Evolutionary conservation across 106 monocot species (phyloP), one percentile per base, ranked within the genome.

Genomic region (Dactylorhiza incarnata): DNA sequence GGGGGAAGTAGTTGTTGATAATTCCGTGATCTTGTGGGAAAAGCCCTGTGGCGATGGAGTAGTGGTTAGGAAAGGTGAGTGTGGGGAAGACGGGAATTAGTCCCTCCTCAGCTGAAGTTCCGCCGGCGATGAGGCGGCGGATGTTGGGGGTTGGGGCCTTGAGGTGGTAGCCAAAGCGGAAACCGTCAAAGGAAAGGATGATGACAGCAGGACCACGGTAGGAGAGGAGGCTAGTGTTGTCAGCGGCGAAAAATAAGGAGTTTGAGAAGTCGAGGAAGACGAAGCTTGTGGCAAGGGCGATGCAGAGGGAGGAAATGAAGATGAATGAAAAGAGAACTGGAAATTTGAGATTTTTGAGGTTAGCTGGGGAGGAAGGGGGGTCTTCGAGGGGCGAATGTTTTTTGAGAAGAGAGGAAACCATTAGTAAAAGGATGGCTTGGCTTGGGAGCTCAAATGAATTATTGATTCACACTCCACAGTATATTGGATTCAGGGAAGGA

Each of bases 1-100:
- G 87, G 71, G 72, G 29, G 78, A 94, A 94, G 61, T 69, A 0
- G 83, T 94, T 94, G 83, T 86, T 81, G 82, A 94, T 89, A 75
- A 94, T 89, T 49, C 91, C 94, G 72, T 94, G 94, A 78, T 82
- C 69, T 4, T 80, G 3, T 0, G 91, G 94, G 80, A 87, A 89
- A 51, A 94, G 83, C 0, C 91, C 91, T 11, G 94, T 94, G 80
- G 80, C 94, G 73, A 94, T 94, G 76, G 94, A 89, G 76, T 94
- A 94, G 83, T 91, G 91, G 73, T 89, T 94, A 65, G 94, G 94
- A 77, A 94, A 91, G 10, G 94, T 91, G n/a, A 94, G 83, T 48
- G 91, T 78, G 6, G 94, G 94, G 83, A 86, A 94, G 10, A 91
- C 86, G 12, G 91, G 87, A 59, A 94, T 87, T 68, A 94, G 81